Base-by-base conservation (phyloP, 2,329 filamentous ascomycete species). In the Colletotrichum abscissum region DNA sequence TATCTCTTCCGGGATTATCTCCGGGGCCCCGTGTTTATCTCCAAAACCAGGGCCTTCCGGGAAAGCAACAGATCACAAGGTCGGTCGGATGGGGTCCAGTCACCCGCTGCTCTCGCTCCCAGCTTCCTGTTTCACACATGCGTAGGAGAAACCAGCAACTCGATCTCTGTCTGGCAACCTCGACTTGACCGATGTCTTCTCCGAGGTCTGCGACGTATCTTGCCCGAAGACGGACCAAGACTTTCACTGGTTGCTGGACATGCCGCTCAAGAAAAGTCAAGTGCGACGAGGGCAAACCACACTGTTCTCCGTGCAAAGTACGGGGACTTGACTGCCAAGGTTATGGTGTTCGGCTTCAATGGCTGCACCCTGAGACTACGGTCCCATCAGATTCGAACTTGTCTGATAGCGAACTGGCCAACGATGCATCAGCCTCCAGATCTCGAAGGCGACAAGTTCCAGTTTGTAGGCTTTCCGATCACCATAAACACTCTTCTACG, bases 261-360 rank as follows among this genome's bases (percentile, higher is more conserved):
- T 83, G 81, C 74, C 81, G 81, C 19, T 73, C 78, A 26, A 77
- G 81, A 22, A 80, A 80, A 73, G 78, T 82, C 71, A 82, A 83
- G 75, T 68, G 65, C 22, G 82, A 83, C 63, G 81, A 83, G 76
- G 74, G 67, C 42, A 77, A 74, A 24, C 82, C 81, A 1, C 69
- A 64, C 12, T 83, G 81, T 60, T 63, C 70, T 56, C 78, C 81
- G 67, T 83, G 82, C 74, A 74, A 67, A 28, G 68, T 72, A 12
- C 78, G 78, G 35, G 69, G 70, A 24, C 71, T 81, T 46, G 59
- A 65, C 26, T 83, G 81, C 22, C 76, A 80, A 63, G 81, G 81
- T 8, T 82, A 82, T 58, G 74, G 76, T 59, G 74, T 77, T 16
- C 78, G 79, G 3, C 78, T 82, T 9, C 76, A 78, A 35, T 82